Evolutionary conservation across 768 basidiomycete species (phyloP).

Genomic region (Polyporus arcularius): DNA sequence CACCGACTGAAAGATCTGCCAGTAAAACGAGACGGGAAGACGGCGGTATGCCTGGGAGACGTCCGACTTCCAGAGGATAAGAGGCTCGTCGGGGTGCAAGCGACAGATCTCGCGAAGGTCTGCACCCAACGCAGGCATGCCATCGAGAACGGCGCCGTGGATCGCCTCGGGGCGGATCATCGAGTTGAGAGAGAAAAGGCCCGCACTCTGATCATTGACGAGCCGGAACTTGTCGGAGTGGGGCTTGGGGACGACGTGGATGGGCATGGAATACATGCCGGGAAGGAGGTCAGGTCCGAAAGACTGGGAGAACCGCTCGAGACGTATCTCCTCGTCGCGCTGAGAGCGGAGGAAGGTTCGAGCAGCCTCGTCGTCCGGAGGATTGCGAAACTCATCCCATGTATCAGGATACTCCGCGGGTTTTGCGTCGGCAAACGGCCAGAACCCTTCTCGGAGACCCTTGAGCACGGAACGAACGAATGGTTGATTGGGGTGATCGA

Average conservation of each 20-base stretch:
- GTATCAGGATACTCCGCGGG: conserved; percentile 27
- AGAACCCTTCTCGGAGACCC: conserved; percentile 13
- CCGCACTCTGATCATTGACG: conserved; percentile 41
- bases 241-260: conserved; percentile 40
- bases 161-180: conserved; percentile 7
- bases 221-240: conserved; percentile 36
- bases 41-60: conserved; percentile 25
- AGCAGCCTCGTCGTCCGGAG: neutral
- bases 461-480: neutral
- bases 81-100: no score
- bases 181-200: conserved; percentile 36
- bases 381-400: conserved; percentile 1
- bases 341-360: neutral
- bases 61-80: conserved; percentile 27
- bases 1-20: conserved; percentile 38
- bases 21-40: conserved; percentile 5
- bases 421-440: conserved; percentile 41
- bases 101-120: no score
- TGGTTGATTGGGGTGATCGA: neutral
- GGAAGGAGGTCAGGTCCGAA: conserved; percentile 40
- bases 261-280: conserved; percentile 44
- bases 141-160: conserved; percentile 4
- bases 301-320: conserved; percentile 22
- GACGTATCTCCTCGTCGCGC: conserved; percentile 17
- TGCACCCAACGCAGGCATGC: neutral